Conservation (phyloP, 164 flowering plant species). For the Warburgia ugandensis region DNA sequence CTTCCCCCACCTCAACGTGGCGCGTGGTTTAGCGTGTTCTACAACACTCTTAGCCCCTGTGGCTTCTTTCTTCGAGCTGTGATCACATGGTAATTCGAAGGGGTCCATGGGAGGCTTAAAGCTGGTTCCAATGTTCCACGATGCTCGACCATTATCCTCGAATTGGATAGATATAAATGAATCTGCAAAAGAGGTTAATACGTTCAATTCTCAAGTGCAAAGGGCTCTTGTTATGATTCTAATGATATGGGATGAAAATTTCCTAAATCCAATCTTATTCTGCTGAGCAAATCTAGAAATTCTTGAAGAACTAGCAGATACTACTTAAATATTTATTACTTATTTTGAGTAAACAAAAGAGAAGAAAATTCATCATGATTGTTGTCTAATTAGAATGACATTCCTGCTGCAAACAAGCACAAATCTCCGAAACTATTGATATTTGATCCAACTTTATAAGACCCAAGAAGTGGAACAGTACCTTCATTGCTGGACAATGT, state of each 20-base stretch:
- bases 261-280: neutral
- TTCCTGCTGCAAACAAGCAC: too few species aligned
- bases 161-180: conserved; percentile 88
- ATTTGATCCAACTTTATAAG: too few species aligned
- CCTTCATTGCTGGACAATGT: conserved; percentile 62
- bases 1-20: conserved; percentile 67
- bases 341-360: too few species aligned
- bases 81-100: conserved; percentile 23
- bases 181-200: conserved; percentile 27
- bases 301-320: too few species aligned
- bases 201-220: neutral
- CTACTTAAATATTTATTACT: too few species aligned
- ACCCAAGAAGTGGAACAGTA: too few species aligned
- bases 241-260: neutral
- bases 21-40: conserved; percentile 44
- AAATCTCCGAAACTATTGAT: neutral
- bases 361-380: too few species aligned
- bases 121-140: conserved; percentile 63
- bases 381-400: too few species aligned
- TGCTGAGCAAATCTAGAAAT: too few species aligned
- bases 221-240: neutral
- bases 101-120: conserved; percentile 34
- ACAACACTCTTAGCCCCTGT: conserved; percentile 37
- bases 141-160: conserved; percentile 64
- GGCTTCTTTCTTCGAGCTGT: conserved; percentile 17